Conservation (phyloP, 2,329 filamentous ascomycete species). For the Daldinia eschscholtzii region DNA sequence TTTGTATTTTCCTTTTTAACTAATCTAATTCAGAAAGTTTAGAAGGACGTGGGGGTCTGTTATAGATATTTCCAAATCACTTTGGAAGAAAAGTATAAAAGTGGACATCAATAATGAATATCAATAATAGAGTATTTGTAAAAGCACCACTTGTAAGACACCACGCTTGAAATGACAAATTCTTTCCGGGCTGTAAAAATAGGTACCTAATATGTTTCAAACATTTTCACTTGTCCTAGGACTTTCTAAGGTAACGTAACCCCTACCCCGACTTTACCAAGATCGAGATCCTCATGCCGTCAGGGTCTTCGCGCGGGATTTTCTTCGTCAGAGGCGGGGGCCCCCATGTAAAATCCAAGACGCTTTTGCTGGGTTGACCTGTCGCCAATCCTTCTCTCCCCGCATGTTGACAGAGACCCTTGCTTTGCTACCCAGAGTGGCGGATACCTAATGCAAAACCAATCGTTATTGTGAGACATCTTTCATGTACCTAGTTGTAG, state of each 20-base stretch:
- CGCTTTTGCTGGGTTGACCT: slow-evolving; percentile 11
- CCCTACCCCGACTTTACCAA: slow-evolving; percentile 22
- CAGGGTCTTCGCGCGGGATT: slow-evolving; percentile 30
- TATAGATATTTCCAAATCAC: not conserved
- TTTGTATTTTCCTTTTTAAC: not conserved
- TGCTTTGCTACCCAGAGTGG: not conserved
- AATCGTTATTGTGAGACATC: slow-evolving; percentile 6
- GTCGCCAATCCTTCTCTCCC: slow-evolving; percentile 18
- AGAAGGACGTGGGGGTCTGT: not conserved
- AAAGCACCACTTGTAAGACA: no score
- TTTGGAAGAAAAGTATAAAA: not conserved
- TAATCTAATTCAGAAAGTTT: not conserved
- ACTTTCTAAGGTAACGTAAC: slow-evolving; percentile 23
- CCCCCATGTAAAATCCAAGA: slow-evolving; percentile 17
- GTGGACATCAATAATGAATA: not conserved
- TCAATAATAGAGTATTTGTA: no score
- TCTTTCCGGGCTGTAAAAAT: no score
- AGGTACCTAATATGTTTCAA: not conserved
- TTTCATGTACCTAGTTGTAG: not conserved
- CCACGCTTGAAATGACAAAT: no score
- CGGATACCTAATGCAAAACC: slow-evolving; percentile 2
- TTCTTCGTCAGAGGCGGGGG: slow-evolving; percentile 20
- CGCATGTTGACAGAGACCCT: slow-evolving; percentile 13
- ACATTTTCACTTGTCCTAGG: not conserved
- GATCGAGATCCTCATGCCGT: slow-evolving; percentile 22